Evolutionary conservation across 75 land plant species (phyloP).

Genomic region (Cryptomeria japonica): DNA sequence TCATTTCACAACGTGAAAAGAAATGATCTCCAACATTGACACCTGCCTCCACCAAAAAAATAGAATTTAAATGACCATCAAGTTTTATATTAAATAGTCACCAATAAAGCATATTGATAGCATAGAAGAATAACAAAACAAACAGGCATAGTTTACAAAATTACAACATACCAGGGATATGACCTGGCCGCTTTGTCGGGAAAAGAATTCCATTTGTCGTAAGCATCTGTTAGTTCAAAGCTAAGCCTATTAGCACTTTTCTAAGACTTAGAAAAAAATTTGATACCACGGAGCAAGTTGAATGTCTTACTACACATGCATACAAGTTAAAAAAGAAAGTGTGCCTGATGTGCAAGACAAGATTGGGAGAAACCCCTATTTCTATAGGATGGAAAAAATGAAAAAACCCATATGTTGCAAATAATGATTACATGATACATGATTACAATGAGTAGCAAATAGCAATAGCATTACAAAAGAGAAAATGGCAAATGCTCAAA

Average conservation of each 20-base stretch:
- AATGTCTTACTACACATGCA: neutral
- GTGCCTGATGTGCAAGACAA: neutral
- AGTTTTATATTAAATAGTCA: neutral
- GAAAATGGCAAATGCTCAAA: too few species aligned
- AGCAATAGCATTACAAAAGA: too few species aligned
- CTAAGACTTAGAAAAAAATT: neutral
- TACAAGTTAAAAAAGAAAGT: neutral
- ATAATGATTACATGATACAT: neutral
- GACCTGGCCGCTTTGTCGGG: conserved; percentile 51
- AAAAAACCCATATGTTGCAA: neutral
- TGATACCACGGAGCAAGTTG: neutral
- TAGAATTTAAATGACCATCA: neutral
- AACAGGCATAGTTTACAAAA: conserved; percentile 1
- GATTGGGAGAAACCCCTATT: neutral
- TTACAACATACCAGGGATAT: conserved; percentile 52
- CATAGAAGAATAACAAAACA: neutral
- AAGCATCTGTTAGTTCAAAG: conserved; percentile 50
- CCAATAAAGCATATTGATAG: neutral
- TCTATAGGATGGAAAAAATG: neutral
- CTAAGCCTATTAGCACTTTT: conserved; percentile 1
- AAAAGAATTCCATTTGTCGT: conserved; percentile 27
- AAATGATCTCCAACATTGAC: conserved; percentile 84
- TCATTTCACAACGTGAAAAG: conserved; percentile 88
- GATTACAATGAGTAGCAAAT: too few species aligned
- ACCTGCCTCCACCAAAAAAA: conserved; percentile 45